A percentile compares a stretch with the other conserved stretches of the same genome.
These are phyloP conservation scores for Graphium sp. DNA, from an alignment of 2,329 filamentous ascomycete genomes.

Conservation along the genomic window DNA sequence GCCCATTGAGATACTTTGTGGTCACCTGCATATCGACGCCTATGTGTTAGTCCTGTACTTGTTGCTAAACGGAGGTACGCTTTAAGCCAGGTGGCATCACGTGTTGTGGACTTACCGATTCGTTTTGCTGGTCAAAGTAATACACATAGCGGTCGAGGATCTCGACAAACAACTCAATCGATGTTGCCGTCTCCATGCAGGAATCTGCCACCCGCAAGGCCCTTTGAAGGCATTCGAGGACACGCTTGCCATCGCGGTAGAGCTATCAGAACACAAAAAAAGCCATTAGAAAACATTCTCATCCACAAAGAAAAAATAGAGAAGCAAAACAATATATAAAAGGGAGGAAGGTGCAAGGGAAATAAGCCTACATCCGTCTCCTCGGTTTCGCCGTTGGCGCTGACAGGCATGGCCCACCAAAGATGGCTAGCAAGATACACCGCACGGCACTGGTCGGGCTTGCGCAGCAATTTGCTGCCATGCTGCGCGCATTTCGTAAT, in stretches of 20 bases:
- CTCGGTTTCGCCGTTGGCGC: constrained; percentile 63
- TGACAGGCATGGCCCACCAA: constrained; percentile 90
- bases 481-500: constrained; percentile 97
- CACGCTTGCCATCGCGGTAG: constrained; percentile 93
- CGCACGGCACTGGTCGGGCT: constrained; percentile 92
- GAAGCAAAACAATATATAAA: no score
- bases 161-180: constrained; percentile 94
- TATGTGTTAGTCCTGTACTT: no score
- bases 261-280: constrained; percentile 40
- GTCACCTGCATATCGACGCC: constrained; percentile 60
- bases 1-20: constrained; percentile 91
- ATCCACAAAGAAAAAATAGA: constrained; percentile 1
- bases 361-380: no score
- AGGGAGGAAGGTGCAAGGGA: no score
- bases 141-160: constrained; percentile 98
- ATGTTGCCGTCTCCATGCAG: constrained; percentile 96
- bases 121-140: constrained; percentile 98
- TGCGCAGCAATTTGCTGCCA: constrained; percentile 90
- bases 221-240: constrained; percentile 88
- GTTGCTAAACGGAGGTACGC: not conserved
- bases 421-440: constrained; percentile 93
- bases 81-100: no score
- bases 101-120: constrained; percentile 50
- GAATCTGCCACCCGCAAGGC: constrained; percentile 92
- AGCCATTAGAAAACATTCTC: constrained; percentile 8